Evolutionary conservation across 1,139 yeast species (phyloP).

Genomic region (Taphrina flavorubra): DNA sequence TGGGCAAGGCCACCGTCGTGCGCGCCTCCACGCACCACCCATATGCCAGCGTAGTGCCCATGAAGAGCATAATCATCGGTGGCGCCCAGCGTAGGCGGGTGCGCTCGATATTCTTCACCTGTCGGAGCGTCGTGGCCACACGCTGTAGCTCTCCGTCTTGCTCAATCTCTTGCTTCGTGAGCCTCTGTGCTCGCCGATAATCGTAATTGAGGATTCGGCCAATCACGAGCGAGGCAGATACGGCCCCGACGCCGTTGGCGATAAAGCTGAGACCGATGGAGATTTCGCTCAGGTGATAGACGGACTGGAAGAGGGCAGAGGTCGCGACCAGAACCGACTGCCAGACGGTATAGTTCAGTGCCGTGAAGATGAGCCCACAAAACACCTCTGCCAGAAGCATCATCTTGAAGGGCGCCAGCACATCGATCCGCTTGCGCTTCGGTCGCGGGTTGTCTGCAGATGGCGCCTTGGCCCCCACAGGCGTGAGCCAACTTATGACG

Average conservation of each 20-base stretch:
- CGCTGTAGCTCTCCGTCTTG: constrained; percentile 26
- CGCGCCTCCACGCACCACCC: constrained; percentile 71
- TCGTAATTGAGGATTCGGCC: constrained; percentile 52
- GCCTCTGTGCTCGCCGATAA: constrained; percentile 46
- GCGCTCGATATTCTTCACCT: constrained; percentile 57
- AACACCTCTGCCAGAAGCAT: constrained; percentile 50
- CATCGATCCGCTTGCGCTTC: constrained; percentile 30
- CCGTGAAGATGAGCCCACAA: constrained; percentile 59
- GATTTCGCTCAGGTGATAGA: constrained; percentile 60
- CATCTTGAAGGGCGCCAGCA: constrained; percentile 43
- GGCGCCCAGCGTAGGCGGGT: constrained; percentile 54
- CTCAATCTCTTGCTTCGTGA: constrained; percentile 49
- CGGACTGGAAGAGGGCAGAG: constrained; percentile 59
- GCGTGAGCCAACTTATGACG: constrained; percentile 14
- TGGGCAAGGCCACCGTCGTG: constrained; percentile 80
- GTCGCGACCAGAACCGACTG: constrained; percentile 70
- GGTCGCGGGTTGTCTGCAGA: constrained; percentile 25
- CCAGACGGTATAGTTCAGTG: constrained; percentile 71
- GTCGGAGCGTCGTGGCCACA: constrained; percentile 49
- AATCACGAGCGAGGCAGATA: constrained; percentile 51
- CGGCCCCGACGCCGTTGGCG: constrained; percentile 54
- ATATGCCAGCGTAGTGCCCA: constrained; percentile 75
- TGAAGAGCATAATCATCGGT: constrained; percentile 56
- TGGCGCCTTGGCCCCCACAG: constrained; percentile 13
- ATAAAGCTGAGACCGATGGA: constrained; percentile 67